Evolutionary conservation across 768 basidiomycete species (phyloP), one percentile per base, ranked within the genome.

Genomic region (Mycena pura): DNA sequence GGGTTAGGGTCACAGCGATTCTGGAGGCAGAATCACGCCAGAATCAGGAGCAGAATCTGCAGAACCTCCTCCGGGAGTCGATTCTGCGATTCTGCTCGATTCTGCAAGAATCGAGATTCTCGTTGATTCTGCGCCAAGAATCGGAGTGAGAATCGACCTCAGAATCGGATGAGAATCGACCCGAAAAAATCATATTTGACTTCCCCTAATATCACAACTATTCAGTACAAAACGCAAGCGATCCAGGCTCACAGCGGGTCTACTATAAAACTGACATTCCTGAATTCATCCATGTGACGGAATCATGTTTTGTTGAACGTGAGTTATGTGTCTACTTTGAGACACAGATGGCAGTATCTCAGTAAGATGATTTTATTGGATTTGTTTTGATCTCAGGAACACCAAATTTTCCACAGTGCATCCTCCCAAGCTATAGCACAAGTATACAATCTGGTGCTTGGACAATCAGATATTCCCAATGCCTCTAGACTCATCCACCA

Each of bases 181-280:
- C n/a, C n/a, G n/a, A n/a, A n/a, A n/a, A n/a, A n/a, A n/a, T n/a
- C n/a, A n/a, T n/a, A n/a, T n/a, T n/a, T n/a, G n/a, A 45, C 44
- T n/a, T n/a, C 8, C 56, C 38, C 17, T 58, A 50, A 17, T 51
- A 43, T 19, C 48, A 38, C 1, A 58, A 50, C 25, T 58, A 58
- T 15, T 58, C 32, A 19, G 57, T 58, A 2, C 19, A 36, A 13
- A 19, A 48, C 13, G 57, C 57, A 14, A 17, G n/a, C 6, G 32
- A 58, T 21, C 9, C 25, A 2, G 22, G 9, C 14, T 8, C 22
- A 25, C n/a, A 3, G 0, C 40, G 57, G 8, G 41, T 44, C 36
- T 59, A 59, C 24, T 59, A 59, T 11, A 11, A 25, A 7, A 15
- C 43, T 6, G 21, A n/a, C 2, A 17, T 59, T 27, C 57, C 43